Evolutionary conservation across 805 yeast genomes (phyloP).

Genomic region (Ogataea populi-albae): DNA sequence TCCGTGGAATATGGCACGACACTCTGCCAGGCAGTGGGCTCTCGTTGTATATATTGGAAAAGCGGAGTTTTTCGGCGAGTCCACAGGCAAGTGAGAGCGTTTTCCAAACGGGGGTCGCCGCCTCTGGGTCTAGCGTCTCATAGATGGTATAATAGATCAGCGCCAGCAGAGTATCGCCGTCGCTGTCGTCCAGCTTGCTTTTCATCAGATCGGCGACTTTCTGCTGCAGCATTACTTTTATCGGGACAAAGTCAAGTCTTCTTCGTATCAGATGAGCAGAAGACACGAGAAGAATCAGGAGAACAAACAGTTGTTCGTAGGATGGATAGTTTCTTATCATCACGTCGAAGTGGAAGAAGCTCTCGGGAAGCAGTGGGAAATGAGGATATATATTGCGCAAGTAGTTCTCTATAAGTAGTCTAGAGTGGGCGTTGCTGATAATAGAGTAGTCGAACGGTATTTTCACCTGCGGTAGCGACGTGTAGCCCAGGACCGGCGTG

Average conservation of each 20-base stretch:
- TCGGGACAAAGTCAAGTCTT: conserved; percentile 13
- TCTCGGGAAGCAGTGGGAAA: conserved; percentile 16
- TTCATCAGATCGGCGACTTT: conserved; percentile 13
- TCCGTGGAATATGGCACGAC: conserved; percentile 6
- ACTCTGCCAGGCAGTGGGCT: conserved; percentile 11
- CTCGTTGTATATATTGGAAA: conserved; percentile 8
- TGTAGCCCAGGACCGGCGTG: background rate
- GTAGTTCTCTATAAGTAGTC: conserved; percentile 18
- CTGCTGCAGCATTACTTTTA: conserved; percentile 18
- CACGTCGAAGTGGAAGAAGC: conserved; percentile 17
- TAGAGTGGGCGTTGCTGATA: conserved; percentile 14
- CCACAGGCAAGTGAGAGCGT: conserved; percentile 15
- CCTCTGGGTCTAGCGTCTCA: conserved; percentile 19
- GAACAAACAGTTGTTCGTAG: conserved; percentile 13
- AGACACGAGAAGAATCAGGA: conserved; percentile 16
- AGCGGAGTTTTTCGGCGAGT: conserved; percentile 15
- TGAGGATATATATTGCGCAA: conserved; percentile 16
- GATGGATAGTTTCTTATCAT: conserved; percentile 16
- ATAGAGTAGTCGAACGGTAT: conserved; percentile 14
- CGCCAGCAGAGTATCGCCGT: conserved; percentile 15
- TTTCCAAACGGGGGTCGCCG: conserved; percentile 15
- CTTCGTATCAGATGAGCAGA: conserved; percentile 20
- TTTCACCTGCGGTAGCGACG: conserved; percentile 1
- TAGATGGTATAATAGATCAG: conserved; percentile 14
- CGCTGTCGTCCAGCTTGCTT: conserved; percentile 8